Base-by-base conservation (phyloP, 2,329 filamentous ascomycete species). In the Epichloe sibirici region DNA sequence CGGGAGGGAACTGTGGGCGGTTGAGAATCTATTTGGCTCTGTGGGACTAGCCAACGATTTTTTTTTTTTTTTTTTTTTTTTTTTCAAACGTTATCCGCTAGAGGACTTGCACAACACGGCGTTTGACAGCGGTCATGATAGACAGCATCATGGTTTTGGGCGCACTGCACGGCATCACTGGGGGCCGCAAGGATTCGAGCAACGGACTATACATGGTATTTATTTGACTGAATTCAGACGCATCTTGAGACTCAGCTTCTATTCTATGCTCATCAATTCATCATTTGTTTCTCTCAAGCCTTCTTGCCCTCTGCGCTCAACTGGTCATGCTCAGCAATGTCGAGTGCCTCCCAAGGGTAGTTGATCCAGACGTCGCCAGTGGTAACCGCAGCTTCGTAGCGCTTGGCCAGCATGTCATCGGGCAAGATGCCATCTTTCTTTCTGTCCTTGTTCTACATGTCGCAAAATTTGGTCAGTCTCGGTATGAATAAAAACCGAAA, bases 301-400 rank as follows among this genome's bases (percentile, higher is more conserved):
- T 59, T 58, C 49, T 66, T 65, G 28, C 58, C 59, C 60, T 74
- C 69, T 61, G 74, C 72, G 17, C 89, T 86, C 53, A 84, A 67
- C 55, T 73, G 71, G 71, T 97, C 91, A 67, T 96, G 91, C 77
- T 90, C 88, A 31, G 95, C 89, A 65, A 97, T 96, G 66, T 96
- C 88, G 37, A 72, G 85, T 44, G 93, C 93, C 74, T 97, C 93
- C 93, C 93, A 98, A 15, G 93, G 93, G 72, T 98, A 98, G 78
- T 89, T 94, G 68, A 97, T 97, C 93, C 93, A 98, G 59, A 90
- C 85, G 71, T 98, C 91, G n/a, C 79, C 81, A 35, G 94, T 87
- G 5, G 91, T 97, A 65, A 85, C 76, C 23, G 93, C 89, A 23
- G 93, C 93, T 59, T 86, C 71, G 72, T 98, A 98, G 62, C 85